Base-by-base conservation (phyloP, 1,284 basidiomycete genomes). In the Sphagnurus paluster region DNA sequence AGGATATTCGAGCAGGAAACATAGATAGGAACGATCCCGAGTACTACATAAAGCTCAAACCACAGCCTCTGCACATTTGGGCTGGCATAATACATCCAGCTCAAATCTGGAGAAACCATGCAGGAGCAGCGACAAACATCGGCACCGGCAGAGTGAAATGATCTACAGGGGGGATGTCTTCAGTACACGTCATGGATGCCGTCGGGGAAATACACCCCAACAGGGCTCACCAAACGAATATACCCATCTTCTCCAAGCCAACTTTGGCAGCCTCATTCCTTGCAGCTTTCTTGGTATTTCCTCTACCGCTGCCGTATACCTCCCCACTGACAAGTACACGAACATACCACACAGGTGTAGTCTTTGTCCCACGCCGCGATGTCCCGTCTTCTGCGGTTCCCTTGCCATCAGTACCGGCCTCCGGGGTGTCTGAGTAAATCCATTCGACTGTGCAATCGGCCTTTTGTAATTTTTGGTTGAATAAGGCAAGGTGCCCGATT, bases 381-480 rank as follows among this genome's bases (percentile, higher is more conserved):
- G 49, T 46, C 14, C 58, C 56, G 32, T 47, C 46, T 9, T 23
- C 30, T 17, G 32, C 45, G 4, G 23, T 45, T 11, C 39, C 28
- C 17, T 39, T 44, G 47, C 49, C 37, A 13, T 46, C 44, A 9
- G 26, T 23, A 3, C n/a, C n/a, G n/a, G 39, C 49, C 11, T 33
- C 30, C 8, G 58, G 37, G 9, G 54, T 47, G 17, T 79, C 77
- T 23, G 71, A 65, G 56, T 82, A 87, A 13, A 76, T 63, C 87
- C 87, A 90, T 64, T 90, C 86, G 44, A 89, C 74, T 35, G 63
- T 58, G 46, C 69, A 72, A 56, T 70, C 72, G 25, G 59, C 56
- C 65, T 79, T 84, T 64, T 84, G 81, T 42, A 89, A 58, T 45
- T 77, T 69, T 65, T 89, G 86, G 58, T 90, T 90, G 72, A 90